Conservation (phyloP, 371 early-diverging fungal species). For the Actinomucor elegans region DNA sequence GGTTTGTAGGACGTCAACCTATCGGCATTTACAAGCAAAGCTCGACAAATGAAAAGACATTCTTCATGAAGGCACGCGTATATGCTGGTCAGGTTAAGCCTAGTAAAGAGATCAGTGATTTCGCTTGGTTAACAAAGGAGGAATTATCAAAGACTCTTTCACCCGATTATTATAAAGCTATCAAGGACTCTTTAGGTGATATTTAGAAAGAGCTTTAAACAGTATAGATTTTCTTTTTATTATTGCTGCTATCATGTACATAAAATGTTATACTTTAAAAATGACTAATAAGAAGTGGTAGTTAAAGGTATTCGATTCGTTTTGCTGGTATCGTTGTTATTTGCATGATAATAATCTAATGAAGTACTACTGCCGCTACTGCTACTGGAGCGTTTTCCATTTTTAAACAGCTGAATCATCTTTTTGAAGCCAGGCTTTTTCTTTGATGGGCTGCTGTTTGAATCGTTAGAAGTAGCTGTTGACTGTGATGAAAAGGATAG, state of each 20-base stretch:
- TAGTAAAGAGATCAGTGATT: constrained; percentile 62
- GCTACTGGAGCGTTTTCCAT: constrained; percentile 2
- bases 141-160: constrained; percentile 70
- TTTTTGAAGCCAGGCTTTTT: constrained; percentile 23
- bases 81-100: constrained; percentile 75
- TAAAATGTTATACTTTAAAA: too few species aligned
- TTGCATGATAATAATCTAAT: too few species aligned
- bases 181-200: constrained; percentile 76
- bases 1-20: constrained; percentile 85
- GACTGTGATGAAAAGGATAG: constrained; percentile 16
- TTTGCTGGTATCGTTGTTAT: too few species aligned
- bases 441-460: not conserved
- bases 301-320: too few species aligned
- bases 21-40: constrained; percentile 67
- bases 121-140: constrained; percentile 88
- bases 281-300: too few species aligned
- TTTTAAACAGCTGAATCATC: constrained; percentile 17
- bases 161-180: constrained; percentile 71
- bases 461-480: not conserved
- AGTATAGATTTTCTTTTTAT: constrained; percentile 5
- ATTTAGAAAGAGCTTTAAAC: constrained; percentile 39
- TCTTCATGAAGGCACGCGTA: constrained; percentile 89
- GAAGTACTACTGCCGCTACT: not conserved
- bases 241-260: constrained; percentile 17
- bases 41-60: constrained; percentile 44